A percentile compares a stretch with the other conserved stretches of the same genome.
phyloP scores from a whole-genome alignment of 2,329 filamentous ascomycete species.

The Diaporthe australafricana region DNA sequence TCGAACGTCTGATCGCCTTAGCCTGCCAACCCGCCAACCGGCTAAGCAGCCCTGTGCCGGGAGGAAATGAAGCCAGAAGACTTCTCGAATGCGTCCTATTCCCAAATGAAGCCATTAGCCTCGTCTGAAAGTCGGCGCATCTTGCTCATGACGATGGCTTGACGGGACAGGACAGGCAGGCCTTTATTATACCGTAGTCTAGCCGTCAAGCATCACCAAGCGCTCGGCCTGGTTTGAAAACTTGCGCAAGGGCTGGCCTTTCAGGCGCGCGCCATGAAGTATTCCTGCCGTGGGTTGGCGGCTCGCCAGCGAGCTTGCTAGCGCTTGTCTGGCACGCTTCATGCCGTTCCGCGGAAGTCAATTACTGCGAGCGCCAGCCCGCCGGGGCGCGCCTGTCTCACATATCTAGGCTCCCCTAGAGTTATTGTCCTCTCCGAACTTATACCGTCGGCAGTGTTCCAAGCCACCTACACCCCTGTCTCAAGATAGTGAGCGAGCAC shows the following conservation, averaged over 20 bases:
- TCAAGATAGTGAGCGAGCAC: not conserved
- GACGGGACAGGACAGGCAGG: not conserved
- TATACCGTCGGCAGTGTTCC: slow-evolving; percentile 1
- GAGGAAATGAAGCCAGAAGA: not conserved
- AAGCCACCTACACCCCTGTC: not conserved
- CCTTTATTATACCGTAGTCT: not conserved
- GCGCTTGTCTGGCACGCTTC: slow-evolving; percentile 17
- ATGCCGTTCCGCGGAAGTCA: slow-evolving; percentile 22
- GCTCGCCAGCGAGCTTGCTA: not conserved
- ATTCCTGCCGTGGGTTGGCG: not conserved
- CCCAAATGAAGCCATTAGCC: not conserved
- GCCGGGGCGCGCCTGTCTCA: slow-evolving; percentile 26
- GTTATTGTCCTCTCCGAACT: not conserved
- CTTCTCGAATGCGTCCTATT: slow-evolving; percentile 19
- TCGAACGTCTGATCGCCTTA: not conserved
- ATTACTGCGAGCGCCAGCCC: not conserved
- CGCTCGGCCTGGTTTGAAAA: not conserved
- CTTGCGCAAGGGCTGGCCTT: not conserved
- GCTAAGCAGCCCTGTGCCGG: slow-evolving; percentile 11
- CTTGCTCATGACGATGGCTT: not conserved
- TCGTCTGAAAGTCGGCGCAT: slow-evolving; percentile 12
- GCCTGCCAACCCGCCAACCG: not conserved
- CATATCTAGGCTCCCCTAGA: slow-evolving; percentile 1
- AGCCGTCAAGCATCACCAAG: not conserved
- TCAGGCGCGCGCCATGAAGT: not conserved